Evolutionary conservation across 225 moss, liverwort and hornwort species (phyloP).

Genomic region (Physcomitrellopsis africana): DNA sequence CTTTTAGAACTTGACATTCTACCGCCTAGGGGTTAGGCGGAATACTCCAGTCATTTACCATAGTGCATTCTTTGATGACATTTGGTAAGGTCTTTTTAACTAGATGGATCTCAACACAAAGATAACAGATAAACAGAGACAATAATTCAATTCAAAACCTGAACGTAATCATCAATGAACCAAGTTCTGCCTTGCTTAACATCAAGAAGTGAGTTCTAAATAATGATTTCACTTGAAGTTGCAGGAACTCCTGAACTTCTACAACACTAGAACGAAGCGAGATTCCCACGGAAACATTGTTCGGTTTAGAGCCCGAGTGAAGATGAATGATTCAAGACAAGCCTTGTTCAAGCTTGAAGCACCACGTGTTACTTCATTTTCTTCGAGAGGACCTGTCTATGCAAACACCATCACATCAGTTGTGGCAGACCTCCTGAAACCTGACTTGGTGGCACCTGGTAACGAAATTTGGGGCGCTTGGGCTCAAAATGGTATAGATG

Average conservation of each 20-base stretch:
- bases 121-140: neutral
- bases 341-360: constrained; percentile 71
- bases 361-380: constrained; percentile 75
- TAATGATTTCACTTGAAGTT: neutral
- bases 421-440: constrained; percentile 83
- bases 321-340: constrained; percentile 73
- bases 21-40: no score
- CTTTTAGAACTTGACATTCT: no score
- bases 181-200: neutral
- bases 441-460: constrained; percentile 87
- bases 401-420: constrained; percentile 90
- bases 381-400: constrained; percentile 85
- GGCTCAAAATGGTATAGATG: constrained; percentile 77
- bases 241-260: constrained; percentile 77
- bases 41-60: neutral
- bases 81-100: neutral
- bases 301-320: constrained; percentile 66
- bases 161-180: neutral
- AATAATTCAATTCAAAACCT: neutral
- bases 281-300: constrained; percentile 52
- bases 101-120: neutral
- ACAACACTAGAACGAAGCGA: constrained; percentile 60
- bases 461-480: constrained; percentile 94
- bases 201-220: neutral
- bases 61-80: neutral